Base-by-base conservation (phyloP, 2,329 filamentous ascomycete species). In the Trichoderma oligosporum region DNA sequence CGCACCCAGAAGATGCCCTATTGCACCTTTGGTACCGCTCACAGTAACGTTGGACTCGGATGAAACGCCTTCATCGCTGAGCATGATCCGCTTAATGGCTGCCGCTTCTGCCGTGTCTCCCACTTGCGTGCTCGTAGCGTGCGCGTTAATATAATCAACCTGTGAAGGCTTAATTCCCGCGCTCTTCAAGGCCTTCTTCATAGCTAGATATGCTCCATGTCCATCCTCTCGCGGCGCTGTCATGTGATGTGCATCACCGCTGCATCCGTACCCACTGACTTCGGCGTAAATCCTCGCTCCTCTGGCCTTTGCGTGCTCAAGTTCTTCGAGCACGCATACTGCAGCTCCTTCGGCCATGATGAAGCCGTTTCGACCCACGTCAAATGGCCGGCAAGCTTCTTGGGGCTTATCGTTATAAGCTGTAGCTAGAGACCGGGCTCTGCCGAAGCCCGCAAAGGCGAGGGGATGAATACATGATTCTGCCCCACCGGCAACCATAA, bases 391-490 rank as follows among this genome's bases (percentile, higher is more conserved):
- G 27, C 91, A 96, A 48, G 91, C 85, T 45, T 82, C 76, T 2
- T 76, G 64, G 0, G 93, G 91, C 8, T 79, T 71, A 59, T 88
- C 76, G 67, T 97, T 97, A 75, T 85, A 95, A 3, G 79, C 81
- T 0, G 90, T 96, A 6, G 91, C 87, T 33, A 99, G 76, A 52
- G 92, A 97, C 59, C 93, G 83, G 1, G 92, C 91, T 61, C 91
- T 82, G 22, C 91, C 88, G 67, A 99, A 99, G 6, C 93, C 94
- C 6, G 92, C 90, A 64, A 97, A 88, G 1, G 93, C 89, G 41
- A 99, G 79, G 8, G 94, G 94, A 68, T 99, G 93, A 56, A 99
- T 93, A 70, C 94, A 99, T 0, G 93, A 91, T 73, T 99, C 94
- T 7, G 93, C 85, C 25, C 93, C 93, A 39, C 94, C 94, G n/a